These are phyloP conservation scores for Aspergillus calidoustus DNA, from an alignment of 2,329 filamentous ascomycete species.

Conservation along the genomic window DNA sequence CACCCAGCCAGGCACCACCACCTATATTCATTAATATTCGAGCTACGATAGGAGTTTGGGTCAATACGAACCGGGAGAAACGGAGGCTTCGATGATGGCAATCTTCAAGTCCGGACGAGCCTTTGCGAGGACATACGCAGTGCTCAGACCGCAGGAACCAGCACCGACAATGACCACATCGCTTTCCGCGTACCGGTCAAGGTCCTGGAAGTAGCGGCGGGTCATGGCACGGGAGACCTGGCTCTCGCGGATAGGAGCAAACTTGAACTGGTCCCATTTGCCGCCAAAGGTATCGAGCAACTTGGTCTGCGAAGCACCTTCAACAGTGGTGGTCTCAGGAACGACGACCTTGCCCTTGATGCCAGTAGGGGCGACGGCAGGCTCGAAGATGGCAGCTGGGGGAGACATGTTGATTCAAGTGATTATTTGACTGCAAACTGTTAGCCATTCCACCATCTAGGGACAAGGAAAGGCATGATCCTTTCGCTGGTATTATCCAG, in stretches of 20 bases:
- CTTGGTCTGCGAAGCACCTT: conserved; percentile 54
- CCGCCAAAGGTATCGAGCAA: conserved; percentile 69
- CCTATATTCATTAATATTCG: conserved; percentile 49
- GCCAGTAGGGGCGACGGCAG: conserved; percentile 42
- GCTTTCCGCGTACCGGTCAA: conserved; percentile 87
- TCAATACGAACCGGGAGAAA: conserved; percentile 66
- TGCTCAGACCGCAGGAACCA: conserved; percentile 82
- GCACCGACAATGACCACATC: conserved; percentile 94
- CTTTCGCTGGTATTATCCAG: conserved; percentile 99
- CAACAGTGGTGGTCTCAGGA: conserved; percentile 43
- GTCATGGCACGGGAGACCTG: conserved; percentile 95
- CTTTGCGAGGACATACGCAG: conserved; percentile 82
- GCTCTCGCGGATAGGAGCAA: conserved; percentile 85
- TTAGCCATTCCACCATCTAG: conserved; percentile 45
- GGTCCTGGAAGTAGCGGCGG: conserved; percentile 86
- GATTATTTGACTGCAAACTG: conserved; percentile 37
- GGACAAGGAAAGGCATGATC: conserved; percentile 79
- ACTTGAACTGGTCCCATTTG: conserved; percentile 82
- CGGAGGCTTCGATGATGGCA: conserved; percentile 85
- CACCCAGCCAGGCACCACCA: conserved; percentile 89
- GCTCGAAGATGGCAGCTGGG: conserved; percentile 68
- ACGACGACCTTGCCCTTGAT: conserved; percentile 52
- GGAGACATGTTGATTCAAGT: conserved; percentile 71
- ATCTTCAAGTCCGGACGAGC: conserved; percentile 88
- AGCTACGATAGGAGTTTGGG: not conserved